A percentile compares a stretch with the other conserved stretches of the same genome.
Conservation (phyloP, 441 rosid genomes). For the Gossypium trilobum region DNA sequence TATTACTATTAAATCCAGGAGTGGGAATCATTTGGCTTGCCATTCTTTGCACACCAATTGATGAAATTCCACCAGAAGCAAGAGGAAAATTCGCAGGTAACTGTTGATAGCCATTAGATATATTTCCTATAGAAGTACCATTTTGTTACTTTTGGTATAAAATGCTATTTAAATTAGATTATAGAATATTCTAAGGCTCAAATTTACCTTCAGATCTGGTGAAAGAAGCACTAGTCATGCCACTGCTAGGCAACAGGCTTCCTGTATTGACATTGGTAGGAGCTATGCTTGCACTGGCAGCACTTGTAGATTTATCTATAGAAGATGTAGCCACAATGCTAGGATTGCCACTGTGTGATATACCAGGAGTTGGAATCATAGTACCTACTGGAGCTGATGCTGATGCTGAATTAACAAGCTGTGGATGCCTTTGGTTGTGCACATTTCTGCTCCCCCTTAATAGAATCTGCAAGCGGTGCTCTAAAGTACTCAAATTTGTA, state of each 20-base stretch:
- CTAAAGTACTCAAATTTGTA: constrained; percentile 60
- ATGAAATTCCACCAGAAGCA: constrained; percentile 72
- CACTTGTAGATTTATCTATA: constrained; percentile 51
- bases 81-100: constrained; percentile 56
- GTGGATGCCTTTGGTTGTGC: constrained; percentile 47
- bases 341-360: constrained; percentile 61
- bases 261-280: constrained; percentile 47
- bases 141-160: neutral
- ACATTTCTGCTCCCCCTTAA: constrained; percentile 41
- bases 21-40: constrained; percentile 96
- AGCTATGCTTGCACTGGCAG: constrained; percentile 44
- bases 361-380: constrained; percentile 98
- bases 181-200: neutral
- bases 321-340: constrained; percentile 56
- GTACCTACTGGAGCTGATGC: constrained; percentile 51
- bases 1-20: constrained; percentile 62
- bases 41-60: constrained; percentile 58
- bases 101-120: constrained; percentile 79
- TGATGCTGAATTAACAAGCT: constrained; percentile 43
- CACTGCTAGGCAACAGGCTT: constrained; percentile 44
- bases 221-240: constrained; percentile 48
- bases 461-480: constrained; percentile 51
- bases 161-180: constrained; percentile 10
- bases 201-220: constrained; percentile 39
- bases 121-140: constrained; percentile 40